Evolutionary conservation across 495 filamentous ascomycete species (phyloP).

Genomic region (Aspergillus campestris): DNA sequence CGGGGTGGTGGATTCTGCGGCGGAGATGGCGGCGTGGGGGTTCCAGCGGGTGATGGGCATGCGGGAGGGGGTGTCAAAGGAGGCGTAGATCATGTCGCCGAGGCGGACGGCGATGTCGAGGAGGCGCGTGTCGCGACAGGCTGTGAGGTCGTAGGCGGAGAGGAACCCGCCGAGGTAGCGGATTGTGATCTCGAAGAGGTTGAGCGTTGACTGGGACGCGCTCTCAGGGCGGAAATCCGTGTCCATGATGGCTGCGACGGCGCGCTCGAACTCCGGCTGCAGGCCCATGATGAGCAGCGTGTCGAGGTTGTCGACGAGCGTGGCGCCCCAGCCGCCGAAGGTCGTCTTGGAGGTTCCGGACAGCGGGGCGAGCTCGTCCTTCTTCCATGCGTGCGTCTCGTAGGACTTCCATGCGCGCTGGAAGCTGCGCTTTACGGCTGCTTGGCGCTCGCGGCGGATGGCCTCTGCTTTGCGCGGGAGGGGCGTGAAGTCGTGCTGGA

Average conservation of each 20-base stretch:
- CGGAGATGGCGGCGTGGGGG: neutral
- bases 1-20: no score
- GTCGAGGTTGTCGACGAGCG: slow-evolving; percentile 76
- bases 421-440: slow-evolving; percentile 50
- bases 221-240: slow-evolving; percentile 61
- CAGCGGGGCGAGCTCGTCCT: slow-evolving; percentile 60
- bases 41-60: slow-evolving; percentile 32
- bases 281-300: slow-evolving; percentile 86
- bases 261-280: slow-evolving; percentile 69
- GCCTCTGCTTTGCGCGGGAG: neutral
- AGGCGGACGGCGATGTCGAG: slow-evolving; percentile 26
- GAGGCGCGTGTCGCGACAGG: slow-evolving; percentile 21
- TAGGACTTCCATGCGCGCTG: slow-evolving; percentile 58
- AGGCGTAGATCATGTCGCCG: slow-evolving; percentile 29
- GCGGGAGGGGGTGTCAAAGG: slow-evolving; percentile 31
- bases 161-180: slow-evolving; percentile 45
- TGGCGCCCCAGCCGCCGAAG: slow-evolving; percentile 78
- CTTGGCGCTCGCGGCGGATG: slow-evolving; percentile 10
- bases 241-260: slow-evolving; percentile 51
- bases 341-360: slow-evolving; percentile 47
- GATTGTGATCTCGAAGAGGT: slow-evolving; percentile 43
- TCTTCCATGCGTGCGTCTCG: slow-evolving; percentile 54
- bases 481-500: neutral
- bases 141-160: slow-evolving; percentile 42
- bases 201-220: slow-evolving; percentile 20